Base-by-base conservation (phyloP, 2,329 filamentous ascomycete genomes). In the Hymenoscyphus scutula region DNA sequence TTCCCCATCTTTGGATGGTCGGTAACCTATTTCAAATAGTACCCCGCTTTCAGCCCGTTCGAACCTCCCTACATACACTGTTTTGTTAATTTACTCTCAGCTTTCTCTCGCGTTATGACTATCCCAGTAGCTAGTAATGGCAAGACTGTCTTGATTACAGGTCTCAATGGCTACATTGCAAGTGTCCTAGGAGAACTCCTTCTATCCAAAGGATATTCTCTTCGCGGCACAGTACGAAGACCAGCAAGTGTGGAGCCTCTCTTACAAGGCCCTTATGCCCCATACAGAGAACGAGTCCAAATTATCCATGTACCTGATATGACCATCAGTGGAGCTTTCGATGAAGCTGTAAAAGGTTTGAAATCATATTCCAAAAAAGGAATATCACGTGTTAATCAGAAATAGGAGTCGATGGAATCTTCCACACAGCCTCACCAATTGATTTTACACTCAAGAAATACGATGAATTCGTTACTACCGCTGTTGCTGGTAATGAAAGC, bases 111-210 rank as follows among this genome's bases (percentile, higher is more conserved):
- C 13, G 32, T 10, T 2, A 72, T 72, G 70, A 62, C 69, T 34
- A 58, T 71, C 34, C 60, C 69, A 58, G 41, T 48, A 67, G 63
- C 29, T 48, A 67, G 63, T 27, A 72, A 74, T 30, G 64, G 70
- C 37, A 67, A 72, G 53, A 71, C 69, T 5, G 65, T 74, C 7
- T 67, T 74, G 23, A 67, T 75, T 37, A 75, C 74, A 10, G 74
- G 74, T 5, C 71, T 72, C 56, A 74, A 74, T 61, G 74, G 75
- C 38, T 75, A 74, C 56, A 70, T 76, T 56, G 74, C 73, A 32
- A 70, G 68, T 53, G 66, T 70, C 6, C 62, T 73, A 2, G 70
- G 72, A 7, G 58, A 68, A 11, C 62, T 68, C 11, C 64, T 72
- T 2, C 70, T 75, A 5, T 41, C 60, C 34, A 67, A 65, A 56